Evolutionary conservation across 2,329 filamentous ascomycete species (phyloP).

Genomic region (Xylariaceae sp.): DNA sequence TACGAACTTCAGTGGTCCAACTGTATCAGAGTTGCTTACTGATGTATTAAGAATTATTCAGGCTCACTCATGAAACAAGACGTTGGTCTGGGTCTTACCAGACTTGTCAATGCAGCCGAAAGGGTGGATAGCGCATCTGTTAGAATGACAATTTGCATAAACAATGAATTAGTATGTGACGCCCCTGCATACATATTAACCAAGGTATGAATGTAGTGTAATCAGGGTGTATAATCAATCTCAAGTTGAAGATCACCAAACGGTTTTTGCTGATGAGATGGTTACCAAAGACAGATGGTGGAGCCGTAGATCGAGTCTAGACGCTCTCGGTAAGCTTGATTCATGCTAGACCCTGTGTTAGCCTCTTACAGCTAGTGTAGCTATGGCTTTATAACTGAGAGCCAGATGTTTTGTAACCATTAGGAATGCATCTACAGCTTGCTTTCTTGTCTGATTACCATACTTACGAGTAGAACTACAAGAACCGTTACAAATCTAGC

Average conservation of each 20-base stretch:
- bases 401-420: not conserved
- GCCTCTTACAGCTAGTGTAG: not conserved
- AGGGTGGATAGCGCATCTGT: conserved; percentile 1
- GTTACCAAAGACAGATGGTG: conserved; percentile 21
- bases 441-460: not conserved
- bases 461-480: not conserved
- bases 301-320: not conserved
- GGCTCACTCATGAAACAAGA: conserved; percentile 5
- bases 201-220: no score
- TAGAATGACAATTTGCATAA: no score
- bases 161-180: no score
- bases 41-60: conserved; percentile 21
- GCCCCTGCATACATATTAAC: no score
- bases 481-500: conserved; percentile 9
- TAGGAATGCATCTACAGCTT: not conserved
- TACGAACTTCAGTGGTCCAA: no score
- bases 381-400: not conserved
- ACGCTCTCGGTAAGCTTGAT: not conserved
- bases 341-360: not conserved
- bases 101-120: not conserved
- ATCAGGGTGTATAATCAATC: no score
- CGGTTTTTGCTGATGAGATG: conserved; percentile 22
- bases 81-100: not conserved
- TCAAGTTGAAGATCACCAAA: not conserved
- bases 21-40: no score